Evolutionary conservation across 192 early-diverging fungal species (phyloP).

Genomic region (Cetraspora pellucida): DNA sequence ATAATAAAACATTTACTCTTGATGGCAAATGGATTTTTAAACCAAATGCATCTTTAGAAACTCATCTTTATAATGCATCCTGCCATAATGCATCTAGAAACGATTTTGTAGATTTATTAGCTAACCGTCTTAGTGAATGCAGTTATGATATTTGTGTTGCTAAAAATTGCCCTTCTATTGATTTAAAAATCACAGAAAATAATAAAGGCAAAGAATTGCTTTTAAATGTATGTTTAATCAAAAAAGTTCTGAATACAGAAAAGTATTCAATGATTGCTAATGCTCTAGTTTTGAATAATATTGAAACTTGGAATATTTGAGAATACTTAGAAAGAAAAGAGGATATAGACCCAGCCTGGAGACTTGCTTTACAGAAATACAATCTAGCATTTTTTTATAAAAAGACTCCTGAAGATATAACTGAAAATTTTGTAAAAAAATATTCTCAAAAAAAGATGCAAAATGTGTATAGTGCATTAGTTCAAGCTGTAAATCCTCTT

Average conservation of each 20-base stretch:
- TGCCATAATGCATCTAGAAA: conserved; percentile 14
- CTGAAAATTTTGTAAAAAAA: not conserved
- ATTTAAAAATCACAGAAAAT: not conserved
- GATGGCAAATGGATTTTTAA: conserved; percentile 7
- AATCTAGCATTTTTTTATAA: not conserved
- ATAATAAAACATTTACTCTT: not conserved
- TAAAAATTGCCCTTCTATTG: not conserved
- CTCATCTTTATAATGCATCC: conserved; percentile 21
- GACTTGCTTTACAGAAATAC: not conserved
- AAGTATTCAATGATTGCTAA: conserved; percentile 11
- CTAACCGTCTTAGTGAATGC: not conserved
- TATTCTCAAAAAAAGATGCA: not conserved
- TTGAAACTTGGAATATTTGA: not conserved
- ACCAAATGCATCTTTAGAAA: conserved; percentile 10
- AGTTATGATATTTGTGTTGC: conserved; percentile 1
- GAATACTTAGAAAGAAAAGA: not conserved
- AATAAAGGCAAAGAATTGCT: conserved; percentile 12
- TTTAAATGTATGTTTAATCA: not conserved
- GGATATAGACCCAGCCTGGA: not conserved
- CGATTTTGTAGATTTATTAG: conserved; percentile 12
- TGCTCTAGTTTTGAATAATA: not conserved
- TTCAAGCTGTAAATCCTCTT: not conserved
- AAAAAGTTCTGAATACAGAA: not conserved
- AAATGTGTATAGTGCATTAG: not conserved
- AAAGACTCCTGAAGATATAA: not conserved